Evolutionary conservation across 768 basidiomycete species (phyloP).

Genomic region (Ephemerocybe angulata): DNA sequence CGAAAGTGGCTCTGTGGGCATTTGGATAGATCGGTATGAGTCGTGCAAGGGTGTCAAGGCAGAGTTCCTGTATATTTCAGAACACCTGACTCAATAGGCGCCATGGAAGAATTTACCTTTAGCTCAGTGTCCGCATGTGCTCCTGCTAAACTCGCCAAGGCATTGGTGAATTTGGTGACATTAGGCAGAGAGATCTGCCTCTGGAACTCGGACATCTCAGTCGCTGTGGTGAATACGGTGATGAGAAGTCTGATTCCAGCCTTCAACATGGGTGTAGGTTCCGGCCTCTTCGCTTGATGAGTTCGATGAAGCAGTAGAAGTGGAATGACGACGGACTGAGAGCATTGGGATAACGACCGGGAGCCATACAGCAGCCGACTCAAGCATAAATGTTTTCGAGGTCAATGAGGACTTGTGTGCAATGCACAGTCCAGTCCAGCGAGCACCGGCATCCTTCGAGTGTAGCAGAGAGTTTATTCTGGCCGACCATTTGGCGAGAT

Average conservation of each 20-base stretch:
- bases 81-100: not conserved
- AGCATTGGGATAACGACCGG: constrained; percentile 59
- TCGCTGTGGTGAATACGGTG: constrained; percentile 56
- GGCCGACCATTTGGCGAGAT: constrained; percentile 70
- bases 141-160: constrained; percentile 54
- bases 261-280: constrained; percentile 55
- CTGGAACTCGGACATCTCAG: constrained; percentile 73
- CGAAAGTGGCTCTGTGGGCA: constrained; percentile 53
- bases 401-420: constrained; percentile 62
- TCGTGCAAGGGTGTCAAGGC: constrained; percentile 47
- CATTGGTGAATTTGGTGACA: constrained; percentile 64
- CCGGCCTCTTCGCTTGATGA: constrained; percentile 56
- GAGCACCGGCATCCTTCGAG: constrained; percentile 70
- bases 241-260: constrained; percentile 63
- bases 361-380: constrained; percentile 72
- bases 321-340: constrained; percentile 52
- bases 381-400: constrained; percentile 60
- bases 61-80: constrained; percentile 34
- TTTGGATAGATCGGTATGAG: constrained; percentile 67
- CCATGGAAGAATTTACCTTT: constrained; percentile 39
- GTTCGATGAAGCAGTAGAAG: constrained; percentile 13
- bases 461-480: constrained; percentile 72
- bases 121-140: constrained; percentile 47
- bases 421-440: constrained; percentile 78
- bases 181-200: constrained; percentile 72